Conservation (phyloP, 2,329 filamentous ascomycete species). For the Colletotrichum falcatum region DNA sequence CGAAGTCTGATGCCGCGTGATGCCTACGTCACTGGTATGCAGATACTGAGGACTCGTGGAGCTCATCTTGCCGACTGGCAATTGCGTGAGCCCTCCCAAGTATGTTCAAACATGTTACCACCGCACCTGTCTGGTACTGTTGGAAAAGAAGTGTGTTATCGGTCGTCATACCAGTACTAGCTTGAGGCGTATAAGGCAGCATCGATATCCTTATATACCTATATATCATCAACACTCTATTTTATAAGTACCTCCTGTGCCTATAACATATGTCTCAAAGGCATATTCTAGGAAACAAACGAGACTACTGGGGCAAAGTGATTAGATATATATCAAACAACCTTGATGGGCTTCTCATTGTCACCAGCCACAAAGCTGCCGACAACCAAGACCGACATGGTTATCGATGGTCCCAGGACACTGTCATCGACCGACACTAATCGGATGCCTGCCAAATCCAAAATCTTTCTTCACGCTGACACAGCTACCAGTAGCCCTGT, state of each 20-base stretch:
- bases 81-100: background rate
- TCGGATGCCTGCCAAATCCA: too few species aligned
- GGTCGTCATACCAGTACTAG: background rate
- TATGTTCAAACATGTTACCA: background rate
- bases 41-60: background rate
- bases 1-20: background rate
- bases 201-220: background rate
- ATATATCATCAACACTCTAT: too few species aligned
- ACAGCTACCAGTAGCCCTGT: too few species aligned
- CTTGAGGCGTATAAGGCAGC: background rate
- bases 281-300: background rate
- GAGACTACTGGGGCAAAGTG: background rate
- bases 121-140: background rate
- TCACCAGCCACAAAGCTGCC: too few species aligned
- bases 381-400: too few species aligned
- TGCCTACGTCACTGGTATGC: too few species aligned
- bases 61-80: background rate
- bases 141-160: background rate
- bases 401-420: too few species aligned
- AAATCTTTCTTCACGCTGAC: too few species aligned
- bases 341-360: background rate
- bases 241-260: background rate
- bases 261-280: background rate
- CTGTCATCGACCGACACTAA: too few species aligned
- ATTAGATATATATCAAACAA: background rate